Evolutionary conservation across 305 asterid species (phyloP), one percentile per base, ranked within the genome.

Genomic region (Petunia hybrid): DNA sequence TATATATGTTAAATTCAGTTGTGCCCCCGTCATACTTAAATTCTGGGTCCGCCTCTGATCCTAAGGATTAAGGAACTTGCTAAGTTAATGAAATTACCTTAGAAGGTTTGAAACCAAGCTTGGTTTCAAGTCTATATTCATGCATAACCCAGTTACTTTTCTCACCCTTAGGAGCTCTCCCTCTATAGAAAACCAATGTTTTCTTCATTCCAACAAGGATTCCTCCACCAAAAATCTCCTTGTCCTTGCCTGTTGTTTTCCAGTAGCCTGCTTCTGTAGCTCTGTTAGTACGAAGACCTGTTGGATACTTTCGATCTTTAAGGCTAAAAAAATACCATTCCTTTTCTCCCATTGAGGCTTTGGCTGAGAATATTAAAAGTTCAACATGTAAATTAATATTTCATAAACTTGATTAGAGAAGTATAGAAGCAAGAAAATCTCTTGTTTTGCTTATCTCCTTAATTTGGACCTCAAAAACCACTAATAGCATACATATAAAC

Each of bases 121-220:
- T 90, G 83, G 86, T 76, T 55, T 91, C 87, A 0, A 89, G 90
- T 12, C 98, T 88, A 78, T 94, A 94, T 78, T 94, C 98, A 85
- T 93, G 98, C 97, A 94, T 94, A 22, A 94, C 97, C 98, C 98
- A 93, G 35, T 93, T 92, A 40, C 96, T 91, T 43, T 94, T 94
- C 63, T 93, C 97, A n/a, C 98, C 98, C 83, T 94, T 94, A 8
- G 98, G 98, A 84, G 98, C 98, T 85, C 98, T 87, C 4, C 98
- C 98, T 82, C 82, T 81, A 74, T 94, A 94, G 87, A 94, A 94
- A 7, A 94, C 98, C 0, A 94, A 88, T 60, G 98, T 94, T 83
- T 94, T 94, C 92, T 94, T 94, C 97, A 94, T 93, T 0, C 98
- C 98, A 8, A 93, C 93, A 82, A 93, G 69, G 1, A 86, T 80